Base-by-base conservation (phyloP, 2,329 filamentous ascomycete genomes). In the Phaeosphaeria sp. region DNA sequence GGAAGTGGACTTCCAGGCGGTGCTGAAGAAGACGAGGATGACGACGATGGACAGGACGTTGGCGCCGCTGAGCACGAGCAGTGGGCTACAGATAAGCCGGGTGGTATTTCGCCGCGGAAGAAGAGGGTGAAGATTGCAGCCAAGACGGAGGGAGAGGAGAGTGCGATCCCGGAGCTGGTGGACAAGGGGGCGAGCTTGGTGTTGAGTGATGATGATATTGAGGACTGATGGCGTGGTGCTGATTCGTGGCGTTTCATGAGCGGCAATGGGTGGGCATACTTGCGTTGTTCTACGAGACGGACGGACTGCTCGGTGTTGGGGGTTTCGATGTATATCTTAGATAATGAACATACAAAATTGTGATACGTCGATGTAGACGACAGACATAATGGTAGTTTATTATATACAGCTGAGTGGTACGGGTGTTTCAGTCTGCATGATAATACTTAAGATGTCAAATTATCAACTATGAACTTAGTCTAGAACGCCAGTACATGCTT, bases 151-250 rank as follows among this genome's bases (percentile, higher is more conserved):
- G 61, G 69, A 24, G 59, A 59, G 20, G 65, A 69, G 40, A 63
- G 65, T 22, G 72, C 66, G 30, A 60, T 72, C 20, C 59, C 67
- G 13, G 64, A 67, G 0, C 48, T 65, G 1, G 58, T 57, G 5
- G 73, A 73, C 9, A 67, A 66, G 43, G 67, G 66, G 0, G 69
- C 77, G 2, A 74, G 67, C 42, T 62, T 81, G n/a, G 70, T 81
- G 51, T 65, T 82, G 18, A 79, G 78, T 56, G 80, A 82, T 62
- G 80, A 82, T 67, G 80, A 82, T 67, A 82, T 82, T 56, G 79
- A 80, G 57, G 80, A 82, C 64, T 73, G 25, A 21, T 11, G n/a
- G 40, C 40, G 15, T 4, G 17, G n/a, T 18, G 36, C 6, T 36
- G 30, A 13, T 36, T 7, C 15, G 3, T 13, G 30, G 30, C 30